Evolutionary conservation across 768 basidiomycete species (phyloP), one percentile per base, ranked within the genome.

Genomic region (Phanerochaete sordida): DNA sequence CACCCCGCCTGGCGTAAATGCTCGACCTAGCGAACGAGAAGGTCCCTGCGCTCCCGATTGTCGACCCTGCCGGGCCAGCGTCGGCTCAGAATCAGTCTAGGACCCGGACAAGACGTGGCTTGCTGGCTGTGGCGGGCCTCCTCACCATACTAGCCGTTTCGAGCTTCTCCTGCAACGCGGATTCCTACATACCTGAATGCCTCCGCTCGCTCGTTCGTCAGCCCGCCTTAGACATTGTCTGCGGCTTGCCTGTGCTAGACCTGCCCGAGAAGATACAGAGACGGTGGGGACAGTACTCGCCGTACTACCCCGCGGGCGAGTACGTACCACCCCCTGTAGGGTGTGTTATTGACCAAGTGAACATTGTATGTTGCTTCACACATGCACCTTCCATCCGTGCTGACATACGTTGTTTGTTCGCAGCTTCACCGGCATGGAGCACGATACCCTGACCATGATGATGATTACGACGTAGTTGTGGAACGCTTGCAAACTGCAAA

Each of bases 391-490:
- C 21, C 16, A 19, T 3, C 44, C 21, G 4, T 43, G 11, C 39
- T 43, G 39, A 43, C 21, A 50, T n/a, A 21, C 35, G 28, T 39
- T 26, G n/a, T n/a, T 26, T 39, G 7, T 19, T 13, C 35, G 1
- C 11, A 93, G 90, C 74, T 94, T 12, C 87, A 93, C 73, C 79
- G 92, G 8, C 92, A 95, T 66, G 91, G 91, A 2, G 84, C 90
- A 0, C 83, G 92, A 31, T 93, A 79, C 64, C 92, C 92, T 0
- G 92, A 90, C 0, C 64, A 67, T 0, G 76, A 65, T 67, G 9
- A 63, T 63, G 26, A 88, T 89, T 9, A 64, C 71, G 50, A 46
- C 27, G 57, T 67, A 6, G 78, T 86, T 0, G 64, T 93, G 3
- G 57, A 68, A 6, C 88, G 87, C 61, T 75, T 93, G 0, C 68